Evolutionary conservation across 2,329 filamentous ascomycete species (phyloP).

Genomic region (Bipolaris victoriae): DNA sequence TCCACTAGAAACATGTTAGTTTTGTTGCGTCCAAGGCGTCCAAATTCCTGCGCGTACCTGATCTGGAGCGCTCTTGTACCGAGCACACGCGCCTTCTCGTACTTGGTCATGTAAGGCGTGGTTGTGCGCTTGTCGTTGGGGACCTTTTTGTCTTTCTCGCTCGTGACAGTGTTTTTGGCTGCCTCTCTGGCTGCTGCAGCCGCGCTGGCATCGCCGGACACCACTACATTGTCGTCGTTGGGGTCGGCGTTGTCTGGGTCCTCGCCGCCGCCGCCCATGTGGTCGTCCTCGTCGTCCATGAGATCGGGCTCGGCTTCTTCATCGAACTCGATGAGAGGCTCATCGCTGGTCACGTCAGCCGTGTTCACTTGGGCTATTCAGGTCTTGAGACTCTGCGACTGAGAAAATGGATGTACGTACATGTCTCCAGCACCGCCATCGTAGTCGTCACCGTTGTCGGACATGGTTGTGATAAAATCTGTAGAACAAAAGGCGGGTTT

Average conservation of each 20-base stretch:
- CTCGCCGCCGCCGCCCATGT: conserved; percentile 45
- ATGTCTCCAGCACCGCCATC: conserved; percentile 38
- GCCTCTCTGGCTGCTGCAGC: conserved; percentile 50
- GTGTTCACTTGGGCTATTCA: background rate
- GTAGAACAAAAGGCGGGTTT: background rate
- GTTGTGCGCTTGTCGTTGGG: conserved; percentile 86
- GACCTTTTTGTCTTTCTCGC: conserved; percentile 80
- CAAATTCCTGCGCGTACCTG: conserved; percentile 64
- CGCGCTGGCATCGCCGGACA: conserved; percentile 60
- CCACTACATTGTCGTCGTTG: conserved; percentile 52
- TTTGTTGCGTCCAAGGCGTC: background rate
- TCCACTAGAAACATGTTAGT: conserved; percentile 67
- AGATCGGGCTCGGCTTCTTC: conserved; percentile 67
- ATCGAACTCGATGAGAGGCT: conserved; percentile 58
- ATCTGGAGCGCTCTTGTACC: conserved; percentile 95
- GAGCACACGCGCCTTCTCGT: conserved; percentile 90
- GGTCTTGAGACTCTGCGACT: conserved; percentile 14
- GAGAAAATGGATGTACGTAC: conserved; percentile 30
- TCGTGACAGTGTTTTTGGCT: conserved; percentile 62
- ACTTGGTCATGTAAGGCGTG: conserved; percentile 99
- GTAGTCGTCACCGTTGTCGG: conserved; percentile 54
- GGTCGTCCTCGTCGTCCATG: conserved; percentile 67
- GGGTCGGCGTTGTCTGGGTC: conserved; percentile 43
- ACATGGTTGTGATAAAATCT: conserved; percentile 44
- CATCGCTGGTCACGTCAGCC: conserved; percentile 44